These are phyloP conservation scores for Boehmeria nivea DNA, from an alignment of 306 rosid genomes.

Conservation along the genomic window DNA sequence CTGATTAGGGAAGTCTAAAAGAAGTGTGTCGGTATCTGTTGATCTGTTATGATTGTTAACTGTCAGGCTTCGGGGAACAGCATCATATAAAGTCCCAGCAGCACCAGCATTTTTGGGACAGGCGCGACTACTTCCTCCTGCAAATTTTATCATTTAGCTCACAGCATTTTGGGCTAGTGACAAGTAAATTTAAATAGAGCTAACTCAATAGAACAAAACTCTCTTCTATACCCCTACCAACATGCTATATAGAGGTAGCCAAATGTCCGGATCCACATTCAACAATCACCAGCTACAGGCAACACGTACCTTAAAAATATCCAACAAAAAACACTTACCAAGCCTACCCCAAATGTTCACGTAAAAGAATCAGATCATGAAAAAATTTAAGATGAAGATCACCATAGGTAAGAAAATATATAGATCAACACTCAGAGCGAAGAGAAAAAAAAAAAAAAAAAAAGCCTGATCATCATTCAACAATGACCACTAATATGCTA, in stretches of 20 bases:
- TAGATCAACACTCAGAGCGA: too few relatives aligned
- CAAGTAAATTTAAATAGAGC: neutral
- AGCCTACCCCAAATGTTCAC: too few relatives aligned
- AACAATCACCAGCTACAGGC: too few relatives aligned
- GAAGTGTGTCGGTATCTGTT: constrained; percentile 91
- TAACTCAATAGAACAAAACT: neutral
- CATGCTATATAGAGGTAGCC: neutral
- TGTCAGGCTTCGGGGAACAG: constrained; percentile 87
- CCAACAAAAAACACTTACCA: too few relatives aligned
- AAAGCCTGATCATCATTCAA: too few relatives aligned
- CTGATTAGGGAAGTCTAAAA: constrained; percentile 88
- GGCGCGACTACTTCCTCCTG: constrained; percentile 79
- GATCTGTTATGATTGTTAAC: constrained; percentile 73
- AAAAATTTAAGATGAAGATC: too few relatives aligned
- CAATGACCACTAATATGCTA: neutral
- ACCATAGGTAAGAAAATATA: too few relatives aligned
- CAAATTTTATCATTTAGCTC: constrained; percentile 25
- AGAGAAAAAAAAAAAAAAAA: too few relatives aligned
- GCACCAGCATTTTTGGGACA: constrained; percentile 94
- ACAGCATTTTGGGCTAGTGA: neutral
- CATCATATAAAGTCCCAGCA: constrained; percentile 95
- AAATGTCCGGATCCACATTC: neutral
- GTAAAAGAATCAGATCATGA: too few relatives aligned
- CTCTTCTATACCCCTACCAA: neutral
- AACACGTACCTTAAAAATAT: too few relatives aligned